phyloP scores from a whole-genome alignment of 495 filamentous ascomycete species.

The Podospora bellae-mahoneyi region DNA sequence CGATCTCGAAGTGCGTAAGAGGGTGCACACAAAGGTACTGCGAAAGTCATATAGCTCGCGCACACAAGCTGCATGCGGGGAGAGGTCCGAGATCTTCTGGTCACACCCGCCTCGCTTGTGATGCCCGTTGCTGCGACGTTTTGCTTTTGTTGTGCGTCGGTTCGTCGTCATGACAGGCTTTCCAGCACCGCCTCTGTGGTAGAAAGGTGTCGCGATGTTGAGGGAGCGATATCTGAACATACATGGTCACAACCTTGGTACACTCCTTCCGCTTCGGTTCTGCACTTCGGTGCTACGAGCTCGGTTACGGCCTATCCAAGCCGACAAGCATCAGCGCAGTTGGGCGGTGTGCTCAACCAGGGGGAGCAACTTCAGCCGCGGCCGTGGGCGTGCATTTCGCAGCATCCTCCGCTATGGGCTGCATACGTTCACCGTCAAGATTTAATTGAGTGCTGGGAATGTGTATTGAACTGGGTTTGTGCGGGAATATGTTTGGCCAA shows the following conservation, averaged over 20 bases:
- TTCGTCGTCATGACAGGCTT: neutral
- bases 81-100: neutral
- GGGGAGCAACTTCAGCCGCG: constrained; percentile 11
- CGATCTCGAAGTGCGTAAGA: neutral
- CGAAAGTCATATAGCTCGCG: too few species aligned
- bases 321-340: neutral
- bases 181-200: neutral
- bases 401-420: neutral
- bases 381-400: neutral
- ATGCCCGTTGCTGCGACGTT: neutral
- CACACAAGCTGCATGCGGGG: neutral
- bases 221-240: neutral
- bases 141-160: neutral
- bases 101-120: neutral
- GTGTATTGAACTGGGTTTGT: neutral
- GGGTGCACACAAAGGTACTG: neutral
- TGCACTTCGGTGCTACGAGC: neutral
- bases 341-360: constrained; percentile 7
- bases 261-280: neutral
- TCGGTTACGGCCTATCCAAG: neutral
- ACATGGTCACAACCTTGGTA: neutral
- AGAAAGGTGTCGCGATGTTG: neutral
- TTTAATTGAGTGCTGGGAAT: neutral
- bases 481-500: neutral
- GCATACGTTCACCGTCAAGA: neutral